phyloP scores from a whole-genome alignment of 805 yeast genomes.

The Tetrapisispora namnaoensis region DNA sequence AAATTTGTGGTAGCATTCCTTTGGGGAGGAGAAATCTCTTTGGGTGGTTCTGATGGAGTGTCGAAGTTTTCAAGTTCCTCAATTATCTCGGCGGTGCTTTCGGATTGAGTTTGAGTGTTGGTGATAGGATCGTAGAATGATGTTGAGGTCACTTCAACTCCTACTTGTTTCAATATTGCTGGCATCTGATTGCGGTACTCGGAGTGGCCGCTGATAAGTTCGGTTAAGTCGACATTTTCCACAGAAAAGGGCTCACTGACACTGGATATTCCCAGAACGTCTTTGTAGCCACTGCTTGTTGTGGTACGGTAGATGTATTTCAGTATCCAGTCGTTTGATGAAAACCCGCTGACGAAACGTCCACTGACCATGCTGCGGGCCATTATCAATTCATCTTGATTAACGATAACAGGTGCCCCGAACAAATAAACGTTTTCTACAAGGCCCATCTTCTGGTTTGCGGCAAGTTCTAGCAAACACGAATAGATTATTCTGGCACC shows the following conservation, averaged over 20 bases:
- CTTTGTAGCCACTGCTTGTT: slow-evolving; percentile 71
- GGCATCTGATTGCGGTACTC: slow-evolving; percentile 92
- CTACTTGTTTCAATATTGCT: slow-evolving; percentile 40
- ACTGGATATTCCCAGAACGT: slow-evolving; percentile 82
- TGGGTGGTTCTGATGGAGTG: too few species aligned
- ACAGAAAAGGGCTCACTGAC: slow-evolving; percentile 53
- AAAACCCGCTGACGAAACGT: slow-evolving; percentile 78
- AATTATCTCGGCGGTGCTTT: too few species aligned
- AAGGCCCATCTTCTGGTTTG: slow-evolving; percentile 75
- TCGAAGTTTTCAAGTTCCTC: too few species aligned
- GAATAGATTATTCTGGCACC: slow-evolving; percentile 91
- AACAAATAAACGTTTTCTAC: slow-evolving; percentile 80
- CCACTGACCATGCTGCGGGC: slow-evolving; percentile 87
- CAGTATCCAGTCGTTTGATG: slow-evolving; percentile 89
- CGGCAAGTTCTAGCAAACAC: slow-evolving; percentile 77
- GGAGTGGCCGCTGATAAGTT: slow-evolving; percentile 88
- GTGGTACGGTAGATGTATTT: slow-evolving; percentile 94
- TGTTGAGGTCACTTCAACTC: too few species aligned
- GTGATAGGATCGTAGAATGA: too few species aligned
- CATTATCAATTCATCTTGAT: slow-evolving; percentile 63
- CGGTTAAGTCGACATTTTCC: slow-evolving; percentile 84
- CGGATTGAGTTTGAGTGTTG: too few species aligned
- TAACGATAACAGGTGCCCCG: slow-evolving; percentile 81
- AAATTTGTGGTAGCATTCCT: too few species aligned
- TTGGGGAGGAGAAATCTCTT: too few species aligned